Conservation (phyloP, 306 rosid genomes). For the Malus domestica region DNA sequence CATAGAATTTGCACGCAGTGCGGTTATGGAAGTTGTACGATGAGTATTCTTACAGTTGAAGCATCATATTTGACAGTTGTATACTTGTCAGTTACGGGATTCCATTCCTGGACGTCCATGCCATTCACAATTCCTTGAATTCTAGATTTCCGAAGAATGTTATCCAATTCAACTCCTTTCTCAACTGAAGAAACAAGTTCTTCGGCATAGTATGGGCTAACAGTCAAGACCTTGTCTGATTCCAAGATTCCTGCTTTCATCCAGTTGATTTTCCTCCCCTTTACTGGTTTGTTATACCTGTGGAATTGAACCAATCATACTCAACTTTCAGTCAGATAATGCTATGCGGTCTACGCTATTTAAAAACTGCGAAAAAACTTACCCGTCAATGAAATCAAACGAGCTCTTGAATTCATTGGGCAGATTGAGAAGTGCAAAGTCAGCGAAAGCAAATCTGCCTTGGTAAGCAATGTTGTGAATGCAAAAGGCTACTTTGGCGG, state of each 20-base stretch:
- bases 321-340: neutral
- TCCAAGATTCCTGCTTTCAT: constrained; percentile 70
- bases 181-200: constrained; percentile 57
- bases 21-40: neutral
- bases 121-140: constrained; percentile 64
- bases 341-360: neutral
- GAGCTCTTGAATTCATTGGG: constrained; percentile 57
- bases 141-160: constrained; percentile 39
- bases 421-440: constrained; percentile 55
- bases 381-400: constrained; percentile 82
- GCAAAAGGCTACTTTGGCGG: constrained; percentile 58
- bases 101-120: constrained; percentile 94
- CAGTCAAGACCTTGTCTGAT: constrained; percentile 53
- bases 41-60: constrained; percentile 38
- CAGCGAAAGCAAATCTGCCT: constrained; percentile 58
- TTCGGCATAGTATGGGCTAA: constrained; percentile 68
- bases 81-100: constrained; percentile 63
- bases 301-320: constrained; percentile 5
- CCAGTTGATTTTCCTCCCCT: constrained; percentile 78
- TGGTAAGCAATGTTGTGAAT: constrained; percentile 87
- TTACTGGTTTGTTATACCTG: constrained; percentile 52
- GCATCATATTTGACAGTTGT: constrained; percentile 43
- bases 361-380: constrained; percentile 5
- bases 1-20: neutral
- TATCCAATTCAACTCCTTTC: constrained; percentile 63